phyloP scores from a whole-genome alignment of 2,329 filamentous ascomycete genomes.

The Pseudogymnoascus sp. region DNA sequence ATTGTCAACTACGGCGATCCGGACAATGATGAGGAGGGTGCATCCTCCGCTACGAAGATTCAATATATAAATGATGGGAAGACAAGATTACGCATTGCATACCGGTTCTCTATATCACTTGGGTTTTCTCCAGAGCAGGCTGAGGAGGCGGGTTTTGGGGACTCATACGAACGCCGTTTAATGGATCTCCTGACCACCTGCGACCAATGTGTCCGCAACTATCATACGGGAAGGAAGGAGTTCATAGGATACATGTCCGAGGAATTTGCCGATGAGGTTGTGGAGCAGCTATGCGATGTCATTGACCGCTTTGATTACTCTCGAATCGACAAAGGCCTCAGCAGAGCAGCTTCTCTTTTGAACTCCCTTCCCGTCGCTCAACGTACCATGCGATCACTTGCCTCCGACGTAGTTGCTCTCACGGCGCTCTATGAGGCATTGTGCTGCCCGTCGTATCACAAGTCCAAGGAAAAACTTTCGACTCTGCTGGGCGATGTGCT shows the following conservation, averaged over 20 bases:
- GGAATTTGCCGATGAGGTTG: constrained; percentile 40
- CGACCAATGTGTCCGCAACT: constrained; percentile 64
- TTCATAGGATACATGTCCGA: constrained; percentile 56
- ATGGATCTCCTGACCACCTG: constrained; percentile 55
- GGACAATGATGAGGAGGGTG: constrained; percentile 38
- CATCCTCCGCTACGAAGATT: constrained; percentile 44
- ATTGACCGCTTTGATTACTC: constrained; percentile 53
- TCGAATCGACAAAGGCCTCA: constrained; percentile 53
- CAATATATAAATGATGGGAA: constrained; percentile 47
- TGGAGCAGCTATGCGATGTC: constrained; percentile 45
- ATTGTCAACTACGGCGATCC: constrained; percentile 54
- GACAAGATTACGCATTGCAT: constrained; percentile 51
- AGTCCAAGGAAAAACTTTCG: constrained; percentile 29
- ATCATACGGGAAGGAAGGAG: constrained; percentile 60
- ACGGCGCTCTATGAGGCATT: constrained; percentile 82
- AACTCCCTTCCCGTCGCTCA: constrained; percentile 27
- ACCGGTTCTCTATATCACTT: constrained; percentile 61
- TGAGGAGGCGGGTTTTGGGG: constrained; percentile 41
- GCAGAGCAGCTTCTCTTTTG: constrained; percentile 48
- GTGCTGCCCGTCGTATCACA: constrained; percentile 73
- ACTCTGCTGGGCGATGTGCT: constrained; percentile 72
- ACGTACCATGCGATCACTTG: constrained; percentile 24
- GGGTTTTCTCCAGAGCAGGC: constrained; percentile 56
- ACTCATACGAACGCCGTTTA: constrained; percentile 50
- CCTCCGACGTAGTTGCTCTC: constrained; percentile 50